Evolutionary conservation across 176 grass and related monocot genomes (phyloP).

Genomic region (Hordeum vulgare): MorexV3_pseudomolecules_assembly NC_058520.1:455502814-455503313

Average conservation of each 20-base stretch:
- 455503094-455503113: conserved; percentile 64
- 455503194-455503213: conserved; percentile 2
- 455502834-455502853: conserved; percentile 73
- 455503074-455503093: conserved; percentile 55
- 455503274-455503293: background rate
- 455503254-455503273: background rate
- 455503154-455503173: conserved; percentile 51
- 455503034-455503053: background rate
- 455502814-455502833: conserved; percentile 27
- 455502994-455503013: conserved; percentile 42
- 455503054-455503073: conserved; percentile 56
- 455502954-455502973: conserved; percentile 58
- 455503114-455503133: conserved; percentile 65
- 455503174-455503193: conserved; percentile 36
- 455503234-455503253: conserved; percentile 18
- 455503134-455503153: conserved; percentile 58
- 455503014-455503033: conserved; percentile 45
- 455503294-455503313: conserved; percentile 10
- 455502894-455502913: conserved; percentile 56
- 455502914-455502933: conserved; percentile 67
- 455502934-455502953: conserved; percentile 96
- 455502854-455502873: conserved; percentile 56
- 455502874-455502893: conserved; percentile 60
- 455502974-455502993: conserved; percentile 53
- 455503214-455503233: conserved; percentile 48